Base-by-base conservation (phyloP, 805 yeast species). In the Priceomyces fermenticarens region DNA sequence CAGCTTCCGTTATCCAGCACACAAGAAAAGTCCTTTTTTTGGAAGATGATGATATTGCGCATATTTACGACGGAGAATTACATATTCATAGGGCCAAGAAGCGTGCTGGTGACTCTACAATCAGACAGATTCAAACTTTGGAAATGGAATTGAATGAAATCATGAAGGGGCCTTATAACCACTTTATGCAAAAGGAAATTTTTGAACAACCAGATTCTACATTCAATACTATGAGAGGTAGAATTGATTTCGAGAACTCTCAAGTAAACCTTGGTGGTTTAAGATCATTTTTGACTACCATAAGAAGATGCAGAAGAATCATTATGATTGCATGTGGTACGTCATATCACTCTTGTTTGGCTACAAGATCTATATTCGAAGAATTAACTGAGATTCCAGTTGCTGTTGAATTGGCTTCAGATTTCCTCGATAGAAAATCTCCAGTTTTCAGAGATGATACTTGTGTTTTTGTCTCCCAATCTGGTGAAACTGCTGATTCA, bases 321-420 rank as follows among this genome's bases (percentile, higher is more conserved):
- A 87, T 90, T 45, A 93, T 93, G 98, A 87, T 93, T 70, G 99
- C 99, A 2, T 93, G 99, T 72, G 99, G 99, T 72, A 93, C 99
- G 5, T 93, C 99, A 0, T 93, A 90, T 63, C 99, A 93, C 69
- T 93, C 99, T 12, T 93, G 99, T 73, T 70, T 93, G 61, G 99
- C 99, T 14, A 91, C 96, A 15, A 82, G 99, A 67, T 86, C 97
- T 11, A 83, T 89, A 49, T 90, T 93, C 62, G 99, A 93, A 69
- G 99, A 93, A 63, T 76, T 93, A 57, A 88, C 97, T 26, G 98
- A 91, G 60, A 85, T 89, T 45, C 97, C 97, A 5, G 96, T 89
- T 5, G 71, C 86, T 33, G 95, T 90, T 30, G 97, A 90, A 63
- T 77, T 90, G 57, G 97, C 97, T 9, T 87, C 96, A 10, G 97